Evolutionary conservation across 1,284 basidiomycete species (phyloP).

Genomic region (Tetrapyrgos nigripes): DNA sequence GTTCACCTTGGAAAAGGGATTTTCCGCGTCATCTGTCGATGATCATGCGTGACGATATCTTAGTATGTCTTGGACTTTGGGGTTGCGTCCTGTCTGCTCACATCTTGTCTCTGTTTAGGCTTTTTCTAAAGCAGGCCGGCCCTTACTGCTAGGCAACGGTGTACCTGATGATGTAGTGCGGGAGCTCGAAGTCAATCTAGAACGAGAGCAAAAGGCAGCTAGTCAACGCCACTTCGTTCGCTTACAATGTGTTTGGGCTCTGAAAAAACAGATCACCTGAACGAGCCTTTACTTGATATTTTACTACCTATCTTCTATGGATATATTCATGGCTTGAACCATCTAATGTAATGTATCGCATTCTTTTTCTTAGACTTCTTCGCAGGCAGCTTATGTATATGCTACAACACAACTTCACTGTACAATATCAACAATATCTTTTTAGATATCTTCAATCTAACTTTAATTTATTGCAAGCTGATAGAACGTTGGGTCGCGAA

Average conservation of each 20-base stretch:
- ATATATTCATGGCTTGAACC: neutral
- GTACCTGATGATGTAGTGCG: conserved; percentile 57
- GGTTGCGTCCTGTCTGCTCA: conserved; percentile 9
- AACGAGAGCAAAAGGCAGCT: conserved; percentile 57
- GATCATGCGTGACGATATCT: conserved; percentile 45
- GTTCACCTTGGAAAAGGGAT: conserved; percentile 51
- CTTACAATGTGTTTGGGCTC: conserved; percentile 65
- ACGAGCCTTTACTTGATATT: neutral
- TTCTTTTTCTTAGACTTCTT: neutral
- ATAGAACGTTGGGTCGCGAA: too few species aligned
- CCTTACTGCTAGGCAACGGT: conserved; percentile 68
- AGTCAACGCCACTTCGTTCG: conserved; percentile 54
- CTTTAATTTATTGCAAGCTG: too few species aligned
- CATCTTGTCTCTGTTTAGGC: conserved; percentile 43
- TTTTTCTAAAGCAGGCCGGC: conserved; percentile 68
- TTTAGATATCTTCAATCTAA: too few species aligned
- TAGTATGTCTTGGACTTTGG: conserved; percentile 30
- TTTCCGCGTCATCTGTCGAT: conserved; percentile 31
- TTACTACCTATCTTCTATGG: neutral
- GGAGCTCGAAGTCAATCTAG: conserved; percentile 55
- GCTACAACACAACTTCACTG: neutral
- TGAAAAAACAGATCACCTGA: conserved; percentile 43
- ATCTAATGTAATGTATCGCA: neutral
- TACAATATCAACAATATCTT: neutral
- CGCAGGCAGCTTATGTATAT: too few species aligned